Conservation (phyloP, 2,329 filamentous ascomycete species). For the Fusarium dimerum region DNA sequence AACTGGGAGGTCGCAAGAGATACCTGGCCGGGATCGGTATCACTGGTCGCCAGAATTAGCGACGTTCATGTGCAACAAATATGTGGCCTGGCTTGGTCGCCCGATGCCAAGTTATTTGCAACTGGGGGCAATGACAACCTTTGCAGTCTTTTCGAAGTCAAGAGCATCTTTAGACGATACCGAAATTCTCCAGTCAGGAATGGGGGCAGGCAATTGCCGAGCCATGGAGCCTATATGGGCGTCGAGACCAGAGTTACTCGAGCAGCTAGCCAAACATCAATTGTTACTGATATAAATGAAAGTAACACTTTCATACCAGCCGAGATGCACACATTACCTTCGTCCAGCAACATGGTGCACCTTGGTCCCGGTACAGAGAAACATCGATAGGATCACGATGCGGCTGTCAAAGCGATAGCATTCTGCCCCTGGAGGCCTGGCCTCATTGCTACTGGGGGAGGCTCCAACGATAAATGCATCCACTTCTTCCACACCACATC, state of each 20-base stretch:
- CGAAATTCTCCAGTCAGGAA: background rate
- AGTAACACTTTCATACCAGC: constrained; percentile 14
- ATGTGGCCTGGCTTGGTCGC: constrained; percentile 88
- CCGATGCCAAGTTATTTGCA: constrained; percentile 73
- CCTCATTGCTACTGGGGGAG: constrained; percentile 86
- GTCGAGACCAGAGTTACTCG: constrained; percentile 14
- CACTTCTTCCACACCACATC: constrained; percentile 91
- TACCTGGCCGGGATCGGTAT: constrained; percentile 77
- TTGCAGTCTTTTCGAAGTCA: constrained; percentile 77
- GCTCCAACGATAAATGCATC: constrained; percentile 91
- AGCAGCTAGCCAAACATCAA: background rate
- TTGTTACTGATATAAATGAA: background rate
- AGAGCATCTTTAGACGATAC: constrained; percentile 49
- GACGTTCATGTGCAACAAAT: constrained; percentile 82
- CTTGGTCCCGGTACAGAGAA: constrained; percentile 60
- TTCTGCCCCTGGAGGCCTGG: constrained; percentile 94
- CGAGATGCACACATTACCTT: constrained; percentile 32
- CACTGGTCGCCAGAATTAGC: constrained; percentile 72
- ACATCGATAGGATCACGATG: constrained; percentile 76
- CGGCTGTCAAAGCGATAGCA: constrained; percentile 93
- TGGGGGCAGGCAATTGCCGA: constrained; percentile 4
- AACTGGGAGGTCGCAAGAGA: constrained; percentile 62
- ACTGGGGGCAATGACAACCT: constrained; percentile 92
- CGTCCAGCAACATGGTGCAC: constrained; percentile 39
- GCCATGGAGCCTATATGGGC: constrained; percentile 7